Conservation (phyloP, 306 rosid species). For the Quillaja saponaria region DNA sequence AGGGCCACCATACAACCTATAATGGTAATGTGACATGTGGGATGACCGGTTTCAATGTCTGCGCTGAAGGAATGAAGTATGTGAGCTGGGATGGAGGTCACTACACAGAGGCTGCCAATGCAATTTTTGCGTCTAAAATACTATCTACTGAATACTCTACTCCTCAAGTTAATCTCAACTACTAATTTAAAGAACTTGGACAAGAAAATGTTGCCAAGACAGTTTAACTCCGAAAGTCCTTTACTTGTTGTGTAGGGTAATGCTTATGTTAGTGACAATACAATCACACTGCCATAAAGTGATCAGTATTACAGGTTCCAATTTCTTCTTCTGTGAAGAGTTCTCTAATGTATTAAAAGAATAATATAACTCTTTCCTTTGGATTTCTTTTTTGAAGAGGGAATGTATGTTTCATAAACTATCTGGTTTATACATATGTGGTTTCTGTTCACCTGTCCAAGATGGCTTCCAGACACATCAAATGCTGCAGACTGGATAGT, state of each 20-base stretch:
- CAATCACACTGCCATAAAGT: no score
- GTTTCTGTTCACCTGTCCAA: no score
- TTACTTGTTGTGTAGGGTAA: background rate
- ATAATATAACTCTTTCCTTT: no score
- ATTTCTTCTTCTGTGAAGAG: no score
- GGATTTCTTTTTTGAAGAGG: no score
- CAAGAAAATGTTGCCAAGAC: background rate
- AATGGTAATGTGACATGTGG: conserved; percentile 29
- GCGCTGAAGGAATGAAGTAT: conserved; percentile 4
- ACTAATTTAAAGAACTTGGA: background rate
- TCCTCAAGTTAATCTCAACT: background rate
- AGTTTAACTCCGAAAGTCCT: background rate
- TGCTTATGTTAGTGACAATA: background rate
- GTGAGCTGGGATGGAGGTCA: conserved; percentile 25
- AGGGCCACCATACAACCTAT: conserved; percentile 20
- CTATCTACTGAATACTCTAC: background rate
- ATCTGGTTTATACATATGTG: no score
- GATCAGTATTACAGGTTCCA: no score
- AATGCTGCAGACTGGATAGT: no score
- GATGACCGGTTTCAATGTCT: conserved; percentile 24
- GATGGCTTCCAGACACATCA: no score
- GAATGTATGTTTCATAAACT: no score
- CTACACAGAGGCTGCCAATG: conserved; percentile 12
- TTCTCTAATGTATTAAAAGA: no score
- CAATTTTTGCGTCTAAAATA: background rate